phyloP scores from a whole-genome alignment of 148 eudicot genomes.

The Pharnaceum exiguum region DNA sequence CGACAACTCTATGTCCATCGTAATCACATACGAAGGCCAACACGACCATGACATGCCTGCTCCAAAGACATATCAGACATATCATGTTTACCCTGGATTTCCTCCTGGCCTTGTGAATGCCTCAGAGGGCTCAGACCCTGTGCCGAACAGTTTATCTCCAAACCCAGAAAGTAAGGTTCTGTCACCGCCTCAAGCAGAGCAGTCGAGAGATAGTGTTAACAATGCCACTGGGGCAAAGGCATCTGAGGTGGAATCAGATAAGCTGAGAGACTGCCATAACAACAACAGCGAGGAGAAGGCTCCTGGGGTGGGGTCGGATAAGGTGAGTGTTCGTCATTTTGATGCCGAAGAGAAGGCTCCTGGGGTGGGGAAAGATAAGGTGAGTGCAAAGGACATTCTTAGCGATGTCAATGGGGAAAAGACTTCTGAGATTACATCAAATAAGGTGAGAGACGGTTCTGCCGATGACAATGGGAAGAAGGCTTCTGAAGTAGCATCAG shows the following conservation, averaged over 20 bases:
- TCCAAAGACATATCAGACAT: slow-evolving; percentile 51
- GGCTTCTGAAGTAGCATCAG: slow-evolving; percentile 24
- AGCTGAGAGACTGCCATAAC: slow-evolving; percentile 47
- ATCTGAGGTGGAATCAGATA: slow-evolving; percentile 30
- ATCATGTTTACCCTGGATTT: slow-evolving; percentile 27
- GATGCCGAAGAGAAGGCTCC: too few relatives aligned
- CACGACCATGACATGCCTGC: slow-evolving; percentile 81
- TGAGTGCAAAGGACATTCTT: too few relatives aligned
- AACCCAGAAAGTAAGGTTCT: slow-evolving; percentile 17
- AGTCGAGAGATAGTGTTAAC: slow-evolving; percentile 26
- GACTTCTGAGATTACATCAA: too few relatives aligned
- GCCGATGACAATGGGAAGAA: slow-evolving; percentile 24
- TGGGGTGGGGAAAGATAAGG: too few relatives aligned
- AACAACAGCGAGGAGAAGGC: slow-evolving; percentile 23
- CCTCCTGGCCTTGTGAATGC: slow-evolving; percentile 23
- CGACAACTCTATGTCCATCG: slow-evolving; percentile 37
- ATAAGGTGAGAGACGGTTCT: too few relatives aligned
- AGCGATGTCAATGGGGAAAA: too few relatives aligned
- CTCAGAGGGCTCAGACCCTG: slow-evolving; percentile 26
- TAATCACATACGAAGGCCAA: slow-evolving; percentile 68
- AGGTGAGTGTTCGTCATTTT: too few relatives aligned
- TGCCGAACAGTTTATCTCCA: slow-evolving; percentile 12
- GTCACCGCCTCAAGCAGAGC: slow-evolving; percentile 21
- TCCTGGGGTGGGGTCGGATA: slow-evolving; percentile 30
- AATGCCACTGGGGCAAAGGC: slow-evolving; percentile 22